Evolutionary conservation across 495 filamentous ascomycete species (phyloP).

Genomic region (Aspergillus asperescens): DNA sequence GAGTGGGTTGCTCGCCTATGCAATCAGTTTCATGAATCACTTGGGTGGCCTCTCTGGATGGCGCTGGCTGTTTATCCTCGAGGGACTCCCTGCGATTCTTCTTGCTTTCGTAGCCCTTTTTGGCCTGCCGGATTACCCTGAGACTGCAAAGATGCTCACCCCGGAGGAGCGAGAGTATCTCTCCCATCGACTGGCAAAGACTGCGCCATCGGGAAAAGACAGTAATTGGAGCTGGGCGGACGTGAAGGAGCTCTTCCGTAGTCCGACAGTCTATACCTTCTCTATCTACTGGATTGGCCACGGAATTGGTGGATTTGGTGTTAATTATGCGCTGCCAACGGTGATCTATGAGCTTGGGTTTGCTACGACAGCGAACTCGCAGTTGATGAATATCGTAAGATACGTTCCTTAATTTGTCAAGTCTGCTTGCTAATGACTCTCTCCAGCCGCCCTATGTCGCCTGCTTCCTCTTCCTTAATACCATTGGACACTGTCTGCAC

Average conservation of each 20-base stretch:
- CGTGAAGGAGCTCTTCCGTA: conserved; percentile 24
- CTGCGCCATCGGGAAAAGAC: conserved; percentile 23
- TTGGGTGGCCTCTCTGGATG: conserved; percentile 33
- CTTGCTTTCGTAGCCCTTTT: conserved; percentile 33
- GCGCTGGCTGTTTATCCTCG: conserved; percentile 44
- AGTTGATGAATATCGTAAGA: conserved; percentile 42
- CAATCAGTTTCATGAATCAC: conserved; percentile 36
- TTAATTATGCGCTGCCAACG: conserved; percentile 38
- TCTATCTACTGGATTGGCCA: conserved; percentile 35
- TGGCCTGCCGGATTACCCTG: conserved; percentile 40
- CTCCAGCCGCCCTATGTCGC: conserved; percentile 36
- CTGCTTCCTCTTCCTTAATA: conserved; percentile 36
- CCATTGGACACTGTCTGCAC: conserved; percentile 32
- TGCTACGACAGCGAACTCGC: conserved; percentile 33
- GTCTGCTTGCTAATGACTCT: neutral
- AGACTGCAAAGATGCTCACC: conserved; percentile 35
- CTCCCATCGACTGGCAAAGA: conserved; percentile 17
- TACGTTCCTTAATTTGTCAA: neutral
- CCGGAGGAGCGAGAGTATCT: conserved; percentile 32
- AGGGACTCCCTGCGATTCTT: conserved; percentile 39
- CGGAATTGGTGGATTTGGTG: conserved; percentile 40
- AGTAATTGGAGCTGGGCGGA: conserved; percentile 25
- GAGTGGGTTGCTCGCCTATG: conserved; percentile 39
- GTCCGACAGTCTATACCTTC: conserved; percentile 38
- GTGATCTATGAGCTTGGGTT: conserved; percentile 43